Percentiles rank a stretch among this genome's conserved stretches.
phyloP scores from a whole-genome alignment of 768 basidiomycete genomes.

The Phylloporus arenicola region DNA sequence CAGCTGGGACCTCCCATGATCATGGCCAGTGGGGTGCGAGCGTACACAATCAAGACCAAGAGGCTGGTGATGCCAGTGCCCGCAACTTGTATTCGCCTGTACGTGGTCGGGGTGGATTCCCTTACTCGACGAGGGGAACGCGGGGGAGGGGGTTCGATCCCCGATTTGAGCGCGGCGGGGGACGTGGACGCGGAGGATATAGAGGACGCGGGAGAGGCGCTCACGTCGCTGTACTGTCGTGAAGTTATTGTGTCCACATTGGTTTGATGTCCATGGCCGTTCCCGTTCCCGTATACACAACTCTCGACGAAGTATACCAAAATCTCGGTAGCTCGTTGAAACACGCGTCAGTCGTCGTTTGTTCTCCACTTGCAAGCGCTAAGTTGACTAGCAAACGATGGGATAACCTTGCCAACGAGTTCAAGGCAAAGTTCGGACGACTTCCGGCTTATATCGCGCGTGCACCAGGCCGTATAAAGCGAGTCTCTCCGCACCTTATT shows the following conservation, averaged over 20 bases:
- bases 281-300: slow-evolving; percentile 57
- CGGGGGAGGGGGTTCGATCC: slow-evolving; percentile 33
- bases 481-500: slow-evolving; percentile 8
- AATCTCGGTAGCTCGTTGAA: slow-evolving; percentile 49
- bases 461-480: slow-evolving; percentile 83
- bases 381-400: slow-evolving; percentile 41
- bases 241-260: no score
- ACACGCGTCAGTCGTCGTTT: slow-evolving; percentile 36
- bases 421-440: slow-evolving; percentile 56
- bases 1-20: not conserved
- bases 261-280: slow-evolving; percentile 39
- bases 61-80: not conserved
- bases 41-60: slow-evolving; percentile 1
- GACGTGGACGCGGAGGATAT: slow-evolving; percentile 26
- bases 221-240: not conserved
- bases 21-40: not conserved
- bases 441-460: slow-evolving; percentile 66
- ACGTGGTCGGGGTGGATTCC: slow-evolving; percentile 28
- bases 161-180: slow-evolving; percentile 29
- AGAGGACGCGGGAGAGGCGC: slow-evolving; percentile 33
- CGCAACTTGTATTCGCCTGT: slow-evolving; percentile 9
- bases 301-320: slow-evolving; percentile 51
- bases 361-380: no score
- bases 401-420: slow-evolving; percentile 57
- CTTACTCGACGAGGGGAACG: slow-evolving; percentile 18